phyloP scores from a whole-genome alignment of 306 rosid genomes.

The Medicago ruthenica region DNA sequence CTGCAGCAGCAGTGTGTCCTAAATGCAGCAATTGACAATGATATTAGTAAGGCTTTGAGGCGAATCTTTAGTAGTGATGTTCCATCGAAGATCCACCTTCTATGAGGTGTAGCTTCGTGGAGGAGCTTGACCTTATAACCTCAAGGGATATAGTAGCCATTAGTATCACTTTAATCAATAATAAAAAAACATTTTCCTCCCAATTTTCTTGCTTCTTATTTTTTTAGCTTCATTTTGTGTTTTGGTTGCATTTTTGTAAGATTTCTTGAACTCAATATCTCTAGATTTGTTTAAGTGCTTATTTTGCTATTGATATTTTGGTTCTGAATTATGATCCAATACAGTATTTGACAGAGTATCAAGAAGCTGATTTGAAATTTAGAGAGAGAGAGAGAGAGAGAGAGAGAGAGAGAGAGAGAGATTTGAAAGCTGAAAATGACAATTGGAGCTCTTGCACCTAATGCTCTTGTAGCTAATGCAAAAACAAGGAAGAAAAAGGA shows the following conservation, averaged over 20 bases:
- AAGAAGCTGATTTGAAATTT: constrained; percentile 23
- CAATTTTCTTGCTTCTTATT: too few species aligned
- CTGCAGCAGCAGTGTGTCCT: too few species aligned
- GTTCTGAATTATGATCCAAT: neutral
- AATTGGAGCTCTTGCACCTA: constrained; percentile 25
- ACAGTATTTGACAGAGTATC: neutral
- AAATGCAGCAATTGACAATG: too few species aligned
- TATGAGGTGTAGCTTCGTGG: too few species aligned
- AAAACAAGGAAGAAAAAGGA: neutral
- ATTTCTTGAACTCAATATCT: neutral
- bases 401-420: neutral
- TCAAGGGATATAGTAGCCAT: neutral
- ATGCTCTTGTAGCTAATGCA: constrained; percentile 28
- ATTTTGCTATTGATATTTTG: constrained; percentile 4
- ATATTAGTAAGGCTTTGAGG: too few species aligned
- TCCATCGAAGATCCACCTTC: too few species aligned
- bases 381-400: neutral
- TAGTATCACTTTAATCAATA: neutral
- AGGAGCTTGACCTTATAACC: neutral
- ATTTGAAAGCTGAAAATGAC: constrained; percentile 56
- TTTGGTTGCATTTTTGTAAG: neutral
- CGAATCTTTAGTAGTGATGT: too few species aligned
- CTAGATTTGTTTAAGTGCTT: constrained; percentile 4
- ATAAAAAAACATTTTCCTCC: too few species aligned
- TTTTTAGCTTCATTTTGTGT: too few species aligned